These are phyloP conservation scores for Alisma plantagoaquatica DNA, from an alignment of 106 monocot species.

Conservation along the genomic window DNA sequence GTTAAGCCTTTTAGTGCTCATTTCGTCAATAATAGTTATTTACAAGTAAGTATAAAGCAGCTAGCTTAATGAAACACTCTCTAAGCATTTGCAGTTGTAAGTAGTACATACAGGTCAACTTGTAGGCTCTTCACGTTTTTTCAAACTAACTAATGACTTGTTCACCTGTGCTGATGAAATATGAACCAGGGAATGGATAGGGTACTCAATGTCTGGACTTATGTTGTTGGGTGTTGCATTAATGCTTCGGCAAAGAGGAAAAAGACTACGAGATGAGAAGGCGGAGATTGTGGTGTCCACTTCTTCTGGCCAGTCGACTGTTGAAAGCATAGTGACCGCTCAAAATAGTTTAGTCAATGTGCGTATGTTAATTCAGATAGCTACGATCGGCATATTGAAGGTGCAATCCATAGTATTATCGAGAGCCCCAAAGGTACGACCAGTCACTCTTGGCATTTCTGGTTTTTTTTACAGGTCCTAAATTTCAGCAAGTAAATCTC, in stretches of 20 bases:
- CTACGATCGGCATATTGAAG: conserved; percentile 51
- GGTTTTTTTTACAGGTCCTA: background rate
- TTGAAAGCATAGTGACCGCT: conserved; percentile 67
- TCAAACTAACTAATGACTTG: background rate
- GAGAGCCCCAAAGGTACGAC: conserved; percentile 59
- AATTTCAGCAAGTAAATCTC: conserved; percentile 55
- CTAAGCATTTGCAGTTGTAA: background rate
- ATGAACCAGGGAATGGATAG: conserved; percentile 55
- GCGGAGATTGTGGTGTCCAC: conserved; percentile 40
- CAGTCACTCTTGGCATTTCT: background rate
- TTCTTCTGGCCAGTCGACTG: conserved; percentile 48
- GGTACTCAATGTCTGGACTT: conserved; percentile 28
- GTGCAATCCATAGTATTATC: conserved; percentile 45
- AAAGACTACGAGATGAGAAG: conserved; percentile 8
- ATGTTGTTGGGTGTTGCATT: conserved; percentile 23
- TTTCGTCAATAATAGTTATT: conserved; percentile 20
- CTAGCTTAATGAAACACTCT: background rate
- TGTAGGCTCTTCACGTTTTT: no score
- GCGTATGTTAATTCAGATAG: conserved; percentile 29
- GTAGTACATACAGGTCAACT: no score
- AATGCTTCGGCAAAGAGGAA: conserved; percentile 44
- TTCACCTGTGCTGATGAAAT: background rate
- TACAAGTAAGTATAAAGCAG: conserved; percentile 49
- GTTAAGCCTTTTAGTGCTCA: conserved; percentile 24
- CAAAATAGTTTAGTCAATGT: conserved; percentile 42